Base-by-base conservation (phyloP, 352 stramenopile species). In the Pythium scleroteichum region DNA sequence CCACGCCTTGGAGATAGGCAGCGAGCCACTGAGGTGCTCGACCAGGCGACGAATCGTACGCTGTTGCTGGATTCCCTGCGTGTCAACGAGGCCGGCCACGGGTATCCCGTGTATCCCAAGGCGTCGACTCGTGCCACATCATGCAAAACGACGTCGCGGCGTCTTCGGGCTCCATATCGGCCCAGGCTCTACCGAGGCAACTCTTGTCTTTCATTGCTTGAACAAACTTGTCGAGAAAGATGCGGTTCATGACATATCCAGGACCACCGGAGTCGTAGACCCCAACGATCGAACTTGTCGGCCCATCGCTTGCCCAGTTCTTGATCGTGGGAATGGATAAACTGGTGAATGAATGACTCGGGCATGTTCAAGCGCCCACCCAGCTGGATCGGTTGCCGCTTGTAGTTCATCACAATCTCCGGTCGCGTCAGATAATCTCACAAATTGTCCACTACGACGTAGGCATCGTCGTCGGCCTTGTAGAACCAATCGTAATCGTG, bases 381-480 rank as follows among this genome's bases (percentile, higher is more conserved):
- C 74, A 93, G 77, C 44, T 90, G 79, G 75, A 92, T 88, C 4
- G 79, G 83, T 49, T 86, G 76, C 44, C 58, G 55, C 39, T 74
- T 40, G 47, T 75, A 78, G 27, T 64, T 58, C 62, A 78, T 76
- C 46, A 90, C 44, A 35, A 92, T 85, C 74, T 92, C 78, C 10
- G 29, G 29, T 35, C 29, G 29, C 29, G 5, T 35, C 10, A 35
- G 10, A 35, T 88, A 92, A 16, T 71, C 54, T 6, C 75, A 67
- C 53, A 93, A 63, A 56, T 93, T 93, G 59, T 93, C 81, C 42
- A 90, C 44, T 29, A 93, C 71, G 16, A 93, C 79, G 59, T 87
- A 93, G 4, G 83, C 81, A 55, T 93, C 83, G 68, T 93, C 83
- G 53, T 93, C 83, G 2, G 77, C 75, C 58, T 93, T 93, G 71